Evolutionary conservation across 257 asterid genomes (phyloP), one percentile per base, ranked within the genome.

Genomic region (Perilla frutescens): DNA sequence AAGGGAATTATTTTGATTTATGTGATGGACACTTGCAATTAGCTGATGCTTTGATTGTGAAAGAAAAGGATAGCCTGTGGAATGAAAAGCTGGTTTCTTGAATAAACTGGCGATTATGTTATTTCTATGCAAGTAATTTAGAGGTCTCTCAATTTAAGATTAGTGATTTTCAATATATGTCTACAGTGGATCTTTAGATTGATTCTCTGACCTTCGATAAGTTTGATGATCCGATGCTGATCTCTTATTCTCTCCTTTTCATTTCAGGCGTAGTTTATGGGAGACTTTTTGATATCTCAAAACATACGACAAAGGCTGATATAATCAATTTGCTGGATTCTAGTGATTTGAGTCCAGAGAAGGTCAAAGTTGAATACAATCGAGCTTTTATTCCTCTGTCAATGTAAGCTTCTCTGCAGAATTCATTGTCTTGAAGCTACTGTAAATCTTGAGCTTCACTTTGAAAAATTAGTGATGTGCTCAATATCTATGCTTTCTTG

Each of bases 311-410:
- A 36, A 90, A 81, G 80, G 68, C 76, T 60, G 96, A 88, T 81
- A 20, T 88, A 53, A 43, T 87, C 74, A 79, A 70, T 82, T 13
- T 85, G 64, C 81, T 91, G 51, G 85, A 86, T 3, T 89, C 76
- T 44, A 54, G 80, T 71, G 62, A 68, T 43, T 75, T 88, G 84
- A 82, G 79, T 7, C 63, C 72, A 0, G 84, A 80, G 51, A 89
- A 87, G 72, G 76, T 91, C 77, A 88, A 80, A 84, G 89, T 84
- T 63, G 88, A 84, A 61, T 91, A 91, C 70, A 65, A 29, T 80
- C 79, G 76, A 60, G 5, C 10, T 47, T 87, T 58, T 76, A 0
- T 20, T 47, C 89, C 93, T 44, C 0, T 34, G 47, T 51, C 90
- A 58, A 79, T 81, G 97, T 91, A 87, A 74, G 82, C 50, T 59